Conservation (phyloP, 2,329 filamentous ascomycete genomes). For the Polychaeton citri region DNA sequence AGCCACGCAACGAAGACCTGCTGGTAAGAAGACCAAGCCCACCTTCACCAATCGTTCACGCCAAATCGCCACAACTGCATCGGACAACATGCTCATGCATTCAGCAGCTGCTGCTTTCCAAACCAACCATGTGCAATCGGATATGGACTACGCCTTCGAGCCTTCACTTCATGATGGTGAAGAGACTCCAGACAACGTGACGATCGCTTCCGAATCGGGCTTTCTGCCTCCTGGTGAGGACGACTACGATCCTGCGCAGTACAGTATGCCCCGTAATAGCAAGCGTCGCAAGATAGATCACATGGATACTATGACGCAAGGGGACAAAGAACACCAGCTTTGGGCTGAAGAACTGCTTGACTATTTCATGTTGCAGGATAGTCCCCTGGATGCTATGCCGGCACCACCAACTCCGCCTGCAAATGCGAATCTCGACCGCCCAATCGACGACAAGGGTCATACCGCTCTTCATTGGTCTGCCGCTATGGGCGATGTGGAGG, state of each 20-base stretch:
- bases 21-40: constrained; percentile 3
- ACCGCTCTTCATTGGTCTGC: constrained; percentile 95
- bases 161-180: constrained; percentile 17
- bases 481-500: constrained; percentile 89
- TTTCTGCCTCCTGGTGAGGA: constrained; percentile 36
- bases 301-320: constrained; percentile 35
- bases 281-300: constrained; percentile 44
- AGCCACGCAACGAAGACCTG: constrained; percentile 9
- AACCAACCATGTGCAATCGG: background rate
- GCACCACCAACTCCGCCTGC: constrained; percentile 64
- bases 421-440: constrained; percentile 76
- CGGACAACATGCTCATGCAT: too few species aligned
- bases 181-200: constrained; percentile 71
- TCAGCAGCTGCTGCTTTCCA: background rate
- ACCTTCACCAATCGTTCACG: background rate
- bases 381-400: constrained; percentile 46
- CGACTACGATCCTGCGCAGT: constrained; percentile 65
- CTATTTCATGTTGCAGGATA: constrained; percentile 65
- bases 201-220: constrained; percentile 71
- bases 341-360: constrained; percentile 91
- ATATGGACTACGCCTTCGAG: background rate
- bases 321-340: constrained; percentile 73
- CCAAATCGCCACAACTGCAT: too few species aligned
- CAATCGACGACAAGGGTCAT: constrained; percentile 87
- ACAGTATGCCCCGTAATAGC: constrained; percentile 51